A percentile compares a stretch with the other conserved stretches of the same genome.
Conservation (phyloP, 2,329 filamentous ascomycete genomes). For the Phaeosphaeriaceae sp. region DNA sequence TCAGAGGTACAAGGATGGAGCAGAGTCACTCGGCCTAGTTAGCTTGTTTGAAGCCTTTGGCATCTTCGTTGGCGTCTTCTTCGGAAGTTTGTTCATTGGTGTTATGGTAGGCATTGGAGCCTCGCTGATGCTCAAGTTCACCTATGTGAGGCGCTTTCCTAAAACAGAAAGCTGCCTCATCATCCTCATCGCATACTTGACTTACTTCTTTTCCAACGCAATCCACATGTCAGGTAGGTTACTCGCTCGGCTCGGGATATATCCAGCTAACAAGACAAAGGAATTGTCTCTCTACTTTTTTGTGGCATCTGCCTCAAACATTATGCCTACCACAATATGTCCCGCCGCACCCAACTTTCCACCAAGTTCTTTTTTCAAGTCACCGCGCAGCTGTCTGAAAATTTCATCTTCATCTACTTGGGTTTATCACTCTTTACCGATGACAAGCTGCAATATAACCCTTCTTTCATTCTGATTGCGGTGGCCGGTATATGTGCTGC, state of each 20-base stretch:
- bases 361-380: constrained; percentile 98
- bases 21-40: constrained; percentile 71
- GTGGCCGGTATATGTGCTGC: constrained; percentile 90
- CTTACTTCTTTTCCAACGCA: constrained; percentile 97
- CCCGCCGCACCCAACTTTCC: constrained; percentile 91
- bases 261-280: constrained; percentile 53
- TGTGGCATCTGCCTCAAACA: constrained; percentile 98
- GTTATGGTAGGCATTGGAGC: constrained; percentile 85
- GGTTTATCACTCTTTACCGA: constrained; percentile 95
- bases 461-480: constrained; percentile 91
- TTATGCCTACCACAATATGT: constrained; percentile 99
- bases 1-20: constrained; percentile 84
- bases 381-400: constrained; percentile 92
- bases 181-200: constrained; percentile 91
- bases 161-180: constrained; percentile 97
- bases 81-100: constrained; percentile 89
- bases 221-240: constrained; percentile 89
- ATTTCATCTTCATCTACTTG: constrained; percentile 99
- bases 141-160: constrained; percentile 86
- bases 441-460: constrained; percentile 85
- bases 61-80: constrained; percentile 95
- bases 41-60: constrained; percentile 91
- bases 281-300: constrained; percentile 95
- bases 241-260: not conserved
- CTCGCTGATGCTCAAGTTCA: constrained; percentile 90